These are phyloP conservation scores for Glonium stellatum DNA, from an alignment of 495 filamentous ascomycete genomes.

Conservation along the genomic window DNA sequence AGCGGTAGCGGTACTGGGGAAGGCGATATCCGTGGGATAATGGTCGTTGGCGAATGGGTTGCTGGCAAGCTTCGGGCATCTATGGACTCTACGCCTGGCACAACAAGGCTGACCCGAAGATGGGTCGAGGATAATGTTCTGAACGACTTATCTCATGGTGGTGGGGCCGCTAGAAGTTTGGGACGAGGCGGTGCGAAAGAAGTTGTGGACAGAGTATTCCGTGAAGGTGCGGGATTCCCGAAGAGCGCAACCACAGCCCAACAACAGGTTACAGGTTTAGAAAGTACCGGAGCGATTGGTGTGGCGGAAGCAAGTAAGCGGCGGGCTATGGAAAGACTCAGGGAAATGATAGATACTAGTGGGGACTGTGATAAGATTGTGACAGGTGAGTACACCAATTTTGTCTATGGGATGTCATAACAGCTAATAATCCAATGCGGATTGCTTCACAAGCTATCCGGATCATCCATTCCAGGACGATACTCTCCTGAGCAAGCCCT, in stretches of 20 bases:
- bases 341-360: slow-evolving; percentile 80
- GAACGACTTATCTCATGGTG: slow-evolving; percentile 61
- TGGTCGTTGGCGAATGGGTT: slow-evolving; percentile 94
- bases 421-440: slow-evolving; percentile 25
- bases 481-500: slow-evolving; percentile 79
- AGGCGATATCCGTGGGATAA: slow-evolving; percentile 84
- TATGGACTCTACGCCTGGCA: slow-evolving; percentile 28
- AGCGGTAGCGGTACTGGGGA: slow-evolving; percentile 55
- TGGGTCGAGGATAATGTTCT: slow-evolving; percentile 81
- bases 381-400: slow-evolving; percentile 41
- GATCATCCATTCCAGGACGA: slow-evolving; percentile 88
- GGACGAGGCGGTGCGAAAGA: slow-evolving; percentile 74
- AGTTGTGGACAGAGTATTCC: slow-evolving; percentile 77
- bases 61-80: slow-evolving; percentile 67
- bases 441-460: slow-evolving; percentile 78
- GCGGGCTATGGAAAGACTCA: slow-evolving; percentile 68
- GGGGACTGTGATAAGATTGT: slow-evolving; percentile 84
- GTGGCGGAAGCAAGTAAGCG: slow-evolving; percentile 72
- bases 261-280: slow-evolving; percentile 26
- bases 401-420: neutral
- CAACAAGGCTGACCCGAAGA: slow-evolving; percentile 56
- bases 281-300: slow-evolving; percentile 40
- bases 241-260: slow-evolving; percentile 37
- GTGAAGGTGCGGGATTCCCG: slow-evolving; percentile 78
- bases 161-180: slow-evolving; percentile 67